phyloP scores from a whole-genome alignment of 2,329 filamentous ascomycete genomes.

The Coniosporium tulheliwenetii region DNA sequence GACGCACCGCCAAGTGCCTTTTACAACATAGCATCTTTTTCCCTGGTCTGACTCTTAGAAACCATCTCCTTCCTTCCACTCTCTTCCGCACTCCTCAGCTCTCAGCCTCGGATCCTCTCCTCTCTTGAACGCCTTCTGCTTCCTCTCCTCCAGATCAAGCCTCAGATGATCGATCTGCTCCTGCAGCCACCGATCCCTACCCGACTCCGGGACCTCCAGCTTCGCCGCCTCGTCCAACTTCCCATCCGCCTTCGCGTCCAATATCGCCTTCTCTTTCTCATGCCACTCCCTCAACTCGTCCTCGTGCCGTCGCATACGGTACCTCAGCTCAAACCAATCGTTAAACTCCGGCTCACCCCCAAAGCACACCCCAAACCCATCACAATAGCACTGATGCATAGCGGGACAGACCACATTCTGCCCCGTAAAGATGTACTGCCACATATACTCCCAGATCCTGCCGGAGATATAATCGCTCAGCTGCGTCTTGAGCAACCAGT shows the following conservation, averaged over 20 bases:
- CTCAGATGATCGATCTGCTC: conserved; percentile 27
- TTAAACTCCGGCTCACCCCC: conserved; percentile 32
- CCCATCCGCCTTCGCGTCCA: conserved; percentile 18
- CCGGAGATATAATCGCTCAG: conserved; percentile 40
- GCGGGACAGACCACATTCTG: conserved; percentile 31
- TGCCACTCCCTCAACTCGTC: conserved; percentile 26
- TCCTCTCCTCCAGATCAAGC: conserved; percentile 23
- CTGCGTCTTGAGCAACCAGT: conserved; percentile 44
- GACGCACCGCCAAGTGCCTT: no score
- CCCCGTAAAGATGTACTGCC: conserved; percentile 46
- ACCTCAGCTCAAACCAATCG: conserved; percentile 31
- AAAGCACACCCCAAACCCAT: conserved; percentile 48
- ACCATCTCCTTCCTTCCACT: conserved; percentile 40
- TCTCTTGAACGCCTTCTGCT: conserved; percentile 29
- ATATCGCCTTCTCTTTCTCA: conserved; percentile 20
- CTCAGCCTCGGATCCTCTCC: conserved; percentile 35
- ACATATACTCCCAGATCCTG: conserved; percentile 47
- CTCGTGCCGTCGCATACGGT: conserved; percentile 23
- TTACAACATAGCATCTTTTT: no score
- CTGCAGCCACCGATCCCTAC: conserved; percentile 26
- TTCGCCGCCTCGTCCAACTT: conserved; percentile 16
- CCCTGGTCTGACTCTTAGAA: conserved; percentile 20
- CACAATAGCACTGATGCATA: conserved; percentile 45
- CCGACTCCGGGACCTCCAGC: conserved; percentile 21
- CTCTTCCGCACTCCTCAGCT: conserved; percentile 35